These are phyloP conservation scores for Akanthomyces lecanii DNA, from an alignment of 2,329 filamentous ascomycete genomes.

Conservation along the genomic window DNA sequence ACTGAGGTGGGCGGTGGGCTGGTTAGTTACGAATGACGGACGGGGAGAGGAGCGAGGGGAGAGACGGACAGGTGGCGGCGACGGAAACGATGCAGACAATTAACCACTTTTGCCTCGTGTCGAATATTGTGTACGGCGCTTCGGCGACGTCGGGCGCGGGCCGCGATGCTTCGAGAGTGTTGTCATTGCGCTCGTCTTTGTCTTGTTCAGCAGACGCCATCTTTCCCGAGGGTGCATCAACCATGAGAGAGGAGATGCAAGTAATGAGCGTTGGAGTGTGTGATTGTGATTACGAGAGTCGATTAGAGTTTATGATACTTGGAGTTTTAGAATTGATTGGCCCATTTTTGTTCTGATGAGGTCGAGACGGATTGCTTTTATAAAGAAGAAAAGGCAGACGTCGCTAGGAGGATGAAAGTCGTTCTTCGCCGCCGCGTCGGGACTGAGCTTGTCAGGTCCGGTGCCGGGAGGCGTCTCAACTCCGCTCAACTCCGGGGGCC, in stretches of 20 bases:
- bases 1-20: conserved; percentile 23
- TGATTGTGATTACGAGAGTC: no score
- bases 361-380: not conserved
- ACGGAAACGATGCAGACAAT: conserved; percentile 45
- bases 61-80: conserved; percentile 45
- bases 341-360: not conserved
- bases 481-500: conserved; percentile 13
- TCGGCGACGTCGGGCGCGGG: conserved; percentile 1
- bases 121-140: conserved; percentile 47
- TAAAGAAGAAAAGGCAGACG: not conserved
- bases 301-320: no score
- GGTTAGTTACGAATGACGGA: not conserved
- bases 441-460: conserved; percentile 11
- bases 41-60: conserved; percentile 19
- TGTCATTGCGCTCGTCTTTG: not conserved
- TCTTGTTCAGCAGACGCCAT: not conserved
- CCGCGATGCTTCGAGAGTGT: conserved; percentile 2
- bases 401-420: not conserved
- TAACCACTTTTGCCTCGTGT: conserved; percentile 43
- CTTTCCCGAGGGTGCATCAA: not conserved
- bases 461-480: not conserved
- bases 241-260: no score
- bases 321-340: not conserved
- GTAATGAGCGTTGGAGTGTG: no score
- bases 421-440: conserved; percentile 10